Conservation (phyloP, 345 rosid genomes). For the Cardiospermum halicacabum region DNA sequence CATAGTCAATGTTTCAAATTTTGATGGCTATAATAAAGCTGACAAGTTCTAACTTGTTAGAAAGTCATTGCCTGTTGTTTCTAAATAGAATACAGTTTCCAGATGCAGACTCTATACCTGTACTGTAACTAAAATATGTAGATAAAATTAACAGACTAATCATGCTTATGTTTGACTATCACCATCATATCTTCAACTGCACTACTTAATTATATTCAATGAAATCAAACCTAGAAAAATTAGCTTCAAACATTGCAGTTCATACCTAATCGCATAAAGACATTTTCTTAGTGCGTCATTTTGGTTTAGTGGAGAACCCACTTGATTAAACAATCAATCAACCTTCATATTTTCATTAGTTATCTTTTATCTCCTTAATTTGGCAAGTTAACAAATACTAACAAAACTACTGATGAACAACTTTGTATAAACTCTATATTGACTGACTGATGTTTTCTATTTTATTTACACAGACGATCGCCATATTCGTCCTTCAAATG, state of each 20-base stretch:
- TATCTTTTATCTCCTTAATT: no score
- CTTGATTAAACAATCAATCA: constrained; percentile 2
- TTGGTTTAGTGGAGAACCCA: constrained; percentile 16
- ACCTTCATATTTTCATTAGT: no score
- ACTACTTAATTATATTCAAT: constrained; percentile 1
- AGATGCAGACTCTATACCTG: background rate
- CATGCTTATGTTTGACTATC: constrained; percentile 26
- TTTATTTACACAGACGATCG: constrained; percentile 63
- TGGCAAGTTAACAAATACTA: background rate
- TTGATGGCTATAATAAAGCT: background rate
- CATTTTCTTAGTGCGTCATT: constrained; percentile 10
- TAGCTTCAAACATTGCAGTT: background rate
- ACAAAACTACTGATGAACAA: background rate
- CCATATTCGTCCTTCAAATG: constrained; percentile 95
- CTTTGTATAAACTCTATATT: background rate
- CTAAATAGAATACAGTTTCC: background rate
- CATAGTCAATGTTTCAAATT: background rate
- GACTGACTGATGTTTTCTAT: background rate
- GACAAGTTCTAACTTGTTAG: background rate
- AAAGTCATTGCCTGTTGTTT: background rate
- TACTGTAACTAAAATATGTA: constrained; percentile 1
- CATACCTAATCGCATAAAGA: constrained; percentile 19
- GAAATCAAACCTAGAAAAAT: background rate
- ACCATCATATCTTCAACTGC: constrained; percentile 18
- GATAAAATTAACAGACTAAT: constrained; percentile 1